These are phyloP conservation scores for Picochlorum costavermella DNA, from an alignment of 139 green algal genomes.

Conservation along the genomic window DNA sequence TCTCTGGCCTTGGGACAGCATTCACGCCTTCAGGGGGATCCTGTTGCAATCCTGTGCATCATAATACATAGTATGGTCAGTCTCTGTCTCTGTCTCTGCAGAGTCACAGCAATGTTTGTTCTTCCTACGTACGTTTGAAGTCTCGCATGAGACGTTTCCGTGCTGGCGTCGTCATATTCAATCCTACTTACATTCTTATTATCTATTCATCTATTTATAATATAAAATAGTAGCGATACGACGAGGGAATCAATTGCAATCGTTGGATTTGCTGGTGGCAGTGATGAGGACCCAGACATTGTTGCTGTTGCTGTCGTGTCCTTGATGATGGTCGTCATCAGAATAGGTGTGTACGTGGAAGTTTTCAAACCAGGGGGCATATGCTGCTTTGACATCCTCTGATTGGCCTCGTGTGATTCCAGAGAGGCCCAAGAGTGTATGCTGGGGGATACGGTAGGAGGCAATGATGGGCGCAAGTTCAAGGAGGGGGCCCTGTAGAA, in stretches of 20 bases:
- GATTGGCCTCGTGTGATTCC: constrained; percentile 55
- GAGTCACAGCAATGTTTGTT: not conserved
- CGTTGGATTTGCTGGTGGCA: no score
- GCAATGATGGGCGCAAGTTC: constrained; percentile 44
- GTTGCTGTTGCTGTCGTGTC: no score
- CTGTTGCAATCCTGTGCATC: constrained; percentile 53
- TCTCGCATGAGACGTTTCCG: constrained; percentile 25
- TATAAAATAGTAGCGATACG: no score
- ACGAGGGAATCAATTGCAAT: no score
- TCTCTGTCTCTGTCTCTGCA: not conserved
- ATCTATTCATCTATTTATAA: no score
- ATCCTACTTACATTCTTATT: not conserved
- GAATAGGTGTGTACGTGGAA: constrained; percentile 11
- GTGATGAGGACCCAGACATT: no score
- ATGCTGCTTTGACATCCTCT: constrained; percentile 14
- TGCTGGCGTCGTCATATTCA: constrained; percentile 18
- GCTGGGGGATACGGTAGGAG: constrained; percentile 10
- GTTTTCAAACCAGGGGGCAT: constrained; percentile 14
- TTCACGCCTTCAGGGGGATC: constrained; percentile 94
- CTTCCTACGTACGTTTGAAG: constrained; percentile 21
- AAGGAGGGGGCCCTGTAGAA: constrained; percentile 65
- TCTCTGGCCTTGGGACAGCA: constrained; percentile 79
- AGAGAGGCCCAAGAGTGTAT: constrained; percentile 44
- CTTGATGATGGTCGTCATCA: no score
- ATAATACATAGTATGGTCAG: not conserved